Evolutionary conservation across 495 filamentous ascomycete genomes (phyloP).

Genomic region (Hypomontagnella monticulosa): DNA sequence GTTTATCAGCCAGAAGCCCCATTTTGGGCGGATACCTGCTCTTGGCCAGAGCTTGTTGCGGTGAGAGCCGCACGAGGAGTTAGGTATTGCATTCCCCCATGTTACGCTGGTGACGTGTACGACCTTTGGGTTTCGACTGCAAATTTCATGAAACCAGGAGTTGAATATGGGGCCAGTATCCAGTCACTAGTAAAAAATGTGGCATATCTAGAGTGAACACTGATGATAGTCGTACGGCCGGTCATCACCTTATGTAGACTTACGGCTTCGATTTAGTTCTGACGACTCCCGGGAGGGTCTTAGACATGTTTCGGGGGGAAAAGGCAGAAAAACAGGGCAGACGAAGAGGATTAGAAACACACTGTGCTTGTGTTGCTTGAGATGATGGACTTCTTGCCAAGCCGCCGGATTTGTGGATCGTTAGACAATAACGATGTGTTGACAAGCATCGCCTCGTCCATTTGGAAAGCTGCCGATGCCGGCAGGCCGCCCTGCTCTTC

Average conservation of each 20-base stretch:
- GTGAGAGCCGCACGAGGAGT: conserved; percentile 36
- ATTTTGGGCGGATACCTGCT: conserved; percentile 17
- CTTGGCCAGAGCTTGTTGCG: conserved; percentile 36
- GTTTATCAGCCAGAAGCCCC: conserved; percentile 12
- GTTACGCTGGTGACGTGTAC: conserved; percentile 33
- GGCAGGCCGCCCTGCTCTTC: conserved; percentile 7
- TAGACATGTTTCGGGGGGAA: conserved; percentile 13
- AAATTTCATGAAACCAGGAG: conserved; percentile 24
- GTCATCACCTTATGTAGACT: conserved; percentile 4
- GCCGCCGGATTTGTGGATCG: conserved; percentile 24
- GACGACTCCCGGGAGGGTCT: conserved; percentile 6
- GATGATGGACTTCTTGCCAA: conserved; percentile 22
- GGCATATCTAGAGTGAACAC: not conserved
- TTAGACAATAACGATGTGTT: conserved; percentile 1
- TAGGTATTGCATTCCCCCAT: conserved; percentile 23
- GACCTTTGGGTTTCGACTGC: conserved; percentile 16
- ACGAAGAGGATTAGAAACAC: not conserved
- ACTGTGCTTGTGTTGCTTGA: conserved; percentile 12
- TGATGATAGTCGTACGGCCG: not conserved
- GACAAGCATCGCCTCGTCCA: conserved; percentile 27
- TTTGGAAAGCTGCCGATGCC: conserved; percentile 35
- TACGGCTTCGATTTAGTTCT: conserved; percentile 28
- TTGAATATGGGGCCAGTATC: conserved; percentile 14
- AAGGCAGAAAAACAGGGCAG: not conserved
- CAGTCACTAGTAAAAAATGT: not conserved